Conservation (phyloP, 768 basidiomycete species). For the Rhizopogon vesiculosus region DNA sequence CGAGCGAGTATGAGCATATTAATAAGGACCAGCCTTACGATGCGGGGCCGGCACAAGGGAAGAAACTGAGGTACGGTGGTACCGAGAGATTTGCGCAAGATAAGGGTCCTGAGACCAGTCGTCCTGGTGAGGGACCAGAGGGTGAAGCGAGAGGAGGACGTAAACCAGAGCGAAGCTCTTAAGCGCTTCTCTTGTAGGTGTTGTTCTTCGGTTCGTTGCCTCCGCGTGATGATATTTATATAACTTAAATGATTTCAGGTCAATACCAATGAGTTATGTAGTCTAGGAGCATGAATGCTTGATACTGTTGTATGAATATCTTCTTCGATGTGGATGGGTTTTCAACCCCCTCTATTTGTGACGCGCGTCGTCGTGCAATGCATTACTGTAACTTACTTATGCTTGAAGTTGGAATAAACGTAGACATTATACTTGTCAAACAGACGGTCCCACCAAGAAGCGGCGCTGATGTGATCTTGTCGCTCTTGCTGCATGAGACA, state of each 20-base stretch:
- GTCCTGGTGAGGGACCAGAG: constrained; percentile 31
- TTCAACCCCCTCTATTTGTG: too few species aligned
- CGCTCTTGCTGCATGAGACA: too few species aligned
- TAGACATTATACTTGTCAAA: too few species aligned
- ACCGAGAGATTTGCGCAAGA: constrained; percentile 8
- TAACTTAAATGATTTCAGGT: neutral
- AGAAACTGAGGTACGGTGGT: constrained; percentile 20
- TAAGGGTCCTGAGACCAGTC: constrained; percentile 31
- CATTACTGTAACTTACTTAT: too few species aligned
- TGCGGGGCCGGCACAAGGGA: constrained; percentile 1
- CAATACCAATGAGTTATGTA: neutral
- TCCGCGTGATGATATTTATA: neutral
- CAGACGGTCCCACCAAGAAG: too few species aligned
- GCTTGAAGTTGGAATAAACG: too few species aligned
- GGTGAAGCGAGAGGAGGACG: constrained; percentile 33
- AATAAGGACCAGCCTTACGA: constrained; percentile 22
- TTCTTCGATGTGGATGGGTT: too few species aligned
- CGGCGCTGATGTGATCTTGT: too few species aligned
- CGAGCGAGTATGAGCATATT: constrained; percentile 24
- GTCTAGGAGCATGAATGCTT: neutral
- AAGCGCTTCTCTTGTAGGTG: neutral
- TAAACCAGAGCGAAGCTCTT: constrained; percentile 22
- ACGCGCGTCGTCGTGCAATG: too few species aligned
- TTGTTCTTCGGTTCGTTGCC: neutral
- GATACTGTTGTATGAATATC: neutral